Percentiles rank a stretch among this genome's conserved stretches.
These are phyloP conservation scores for Apiospora kogelbergensis DNA, from an alignment of 2,329 filamentous ascomycete genomes.

Conservation along the genomic window DNA sequence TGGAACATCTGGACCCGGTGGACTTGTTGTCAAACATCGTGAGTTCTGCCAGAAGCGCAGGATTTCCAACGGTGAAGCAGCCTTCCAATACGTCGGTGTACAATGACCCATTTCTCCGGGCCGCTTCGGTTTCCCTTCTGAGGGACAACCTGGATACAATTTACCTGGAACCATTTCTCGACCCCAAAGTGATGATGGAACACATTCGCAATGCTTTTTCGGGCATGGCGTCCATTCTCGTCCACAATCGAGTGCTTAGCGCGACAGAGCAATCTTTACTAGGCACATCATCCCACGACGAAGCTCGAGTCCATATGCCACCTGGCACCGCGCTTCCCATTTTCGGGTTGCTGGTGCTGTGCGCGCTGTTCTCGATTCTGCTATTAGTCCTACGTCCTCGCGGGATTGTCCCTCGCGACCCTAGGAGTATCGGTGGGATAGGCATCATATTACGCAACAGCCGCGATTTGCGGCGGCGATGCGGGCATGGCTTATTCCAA, in stretches of 20 bases:
- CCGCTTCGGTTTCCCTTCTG: background rate
- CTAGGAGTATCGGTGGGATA: conserved; percentile 10
- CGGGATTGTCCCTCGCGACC: conserved; percentile 9
- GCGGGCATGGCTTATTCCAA: background rate
- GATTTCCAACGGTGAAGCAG: background rate
- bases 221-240: background rate
- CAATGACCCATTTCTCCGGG: background rate
- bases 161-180: background rate
- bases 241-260: background rate
- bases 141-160: background rate
- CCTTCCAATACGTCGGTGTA: background rate
- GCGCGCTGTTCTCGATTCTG: background rate
- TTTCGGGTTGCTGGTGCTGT: background rate
- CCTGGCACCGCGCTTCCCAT: background rate
- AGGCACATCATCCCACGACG: background rate
- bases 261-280: background rate
- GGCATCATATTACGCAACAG: conserved; percentile 1
- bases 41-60: background rate
- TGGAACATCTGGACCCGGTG: background rate
- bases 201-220: background rate
- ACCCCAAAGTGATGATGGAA: background rate
- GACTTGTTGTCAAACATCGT: background rate
- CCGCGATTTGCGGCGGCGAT: background rate
- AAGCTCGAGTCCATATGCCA: background rate
- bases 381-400: background rate